Conservation (phyloP, 1,284 basidiomycete species). For the Acaromyces ingoldii region DNA sequence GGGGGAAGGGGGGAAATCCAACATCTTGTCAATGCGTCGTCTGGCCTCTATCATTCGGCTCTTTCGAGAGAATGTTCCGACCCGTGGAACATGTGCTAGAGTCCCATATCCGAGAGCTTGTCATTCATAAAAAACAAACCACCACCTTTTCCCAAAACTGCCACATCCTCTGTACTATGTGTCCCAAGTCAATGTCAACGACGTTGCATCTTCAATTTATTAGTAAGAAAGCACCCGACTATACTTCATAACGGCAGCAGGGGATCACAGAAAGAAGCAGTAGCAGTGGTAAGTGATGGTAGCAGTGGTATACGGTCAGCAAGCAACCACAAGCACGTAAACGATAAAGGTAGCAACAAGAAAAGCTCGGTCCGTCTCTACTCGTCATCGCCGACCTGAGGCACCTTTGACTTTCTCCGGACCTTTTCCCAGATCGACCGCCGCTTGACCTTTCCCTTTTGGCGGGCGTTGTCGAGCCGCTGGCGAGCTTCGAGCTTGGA, state of each 20-base stretch:
- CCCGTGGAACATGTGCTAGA: conserved; percentile 20
- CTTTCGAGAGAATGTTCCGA: conserved; percentile 23
- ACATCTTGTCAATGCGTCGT: conserved; percentile 13
- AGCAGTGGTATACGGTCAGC: too few species aligned
- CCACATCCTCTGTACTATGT: too few species aligned
- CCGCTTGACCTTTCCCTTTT: conserved; percentile 4
- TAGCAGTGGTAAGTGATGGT: too few species aligned
- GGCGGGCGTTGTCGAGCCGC: not conserved
- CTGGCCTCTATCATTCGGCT: conserved; percentile 31
- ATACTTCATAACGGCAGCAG: too few species aligned
- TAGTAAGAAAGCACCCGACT: too few species aligned
- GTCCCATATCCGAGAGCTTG: conserved; percentile 24
- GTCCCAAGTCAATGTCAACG: too few species aligned
- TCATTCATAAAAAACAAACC: too few species aligned
- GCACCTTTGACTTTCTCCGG: not conserved
- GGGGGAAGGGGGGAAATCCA: conserved; percentile 1
- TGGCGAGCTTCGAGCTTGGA: not conserved
- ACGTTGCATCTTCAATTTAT: too few species aligned
- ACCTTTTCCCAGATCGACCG: conserved; percentile 3
- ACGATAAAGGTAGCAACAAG: not conserved
- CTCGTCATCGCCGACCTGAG: not conserved
- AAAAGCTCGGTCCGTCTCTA: not conserved
- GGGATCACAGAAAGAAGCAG: too few species aligned
- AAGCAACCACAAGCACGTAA: too few species aligned
- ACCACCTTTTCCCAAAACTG: not conserved